phyloP scores from a whole-genome alignment of 768 basidiomycete species.

The Zangia roseola region DNA sequence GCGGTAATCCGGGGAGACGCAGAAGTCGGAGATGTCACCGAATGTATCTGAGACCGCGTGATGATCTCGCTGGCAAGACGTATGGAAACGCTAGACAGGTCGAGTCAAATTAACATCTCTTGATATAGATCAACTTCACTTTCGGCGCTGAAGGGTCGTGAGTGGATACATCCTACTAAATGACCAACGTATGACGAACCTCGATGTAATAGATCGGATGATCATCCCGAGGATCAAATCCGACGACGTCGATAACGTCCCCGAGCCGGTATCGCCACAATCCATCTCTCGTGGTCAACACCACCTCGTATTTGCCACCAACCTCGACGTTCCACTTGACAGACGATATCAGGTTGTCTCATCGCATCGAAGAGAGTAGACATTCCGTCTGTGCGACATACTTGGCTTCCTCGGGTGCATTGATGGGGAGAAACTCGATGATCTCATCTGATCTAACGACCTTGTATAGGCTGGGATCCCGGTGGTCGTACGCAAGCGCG shows the following conservation, averaged over 20 bases:
- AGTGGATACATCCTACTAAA: not conserved
- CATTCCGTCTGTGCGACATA: slow-evolving; percentile 18
- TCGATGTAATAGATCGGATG: slow-evolving; percentile 15
- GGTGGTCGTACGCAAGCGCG: slow-evolving; percentile 19
- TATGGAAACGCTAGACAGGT: slow-evolving; percentile 8
- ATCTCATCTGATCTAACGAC: slow-evolving; percentile 25
- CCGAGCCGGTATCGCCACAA: not conserved
- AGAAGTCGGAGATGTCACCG: slow-evolving; percentile 20
- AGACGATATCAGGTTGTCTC: not conserved
- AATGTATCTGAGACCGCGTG: slow-evolving; percentile 12
- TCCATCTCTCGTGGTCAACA: not conserved
- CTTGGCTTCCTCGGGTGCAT: slow-evolving; percentile 21
- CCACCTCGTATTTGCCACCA: not conserved
- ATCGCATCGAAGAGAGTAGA: not conserved
- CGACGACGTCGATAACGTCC: no score
- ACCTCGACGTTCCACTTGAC: not conserved
- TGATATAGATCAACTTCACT: not conserved
- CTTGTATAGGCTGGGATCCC: slow-evolving; percentile 22
- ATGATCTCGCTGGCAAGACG: slow-evolving; percentile 23
- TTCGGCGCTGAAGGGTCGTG: slow-evolving; percentile 14
- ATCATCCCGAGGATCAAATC: not conserved
- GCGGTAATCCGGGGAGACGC: slow-evolving; percentile 20
- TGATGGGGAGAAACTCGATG: slow-evolving; percentile 18
- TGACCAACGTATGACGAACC: slow-evolving; percentile 4
- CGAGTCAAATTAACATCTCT: not conserved